Conservation (phyloP, 768 basidiomycete species). For the Leccinum incarnatum region DNA sequence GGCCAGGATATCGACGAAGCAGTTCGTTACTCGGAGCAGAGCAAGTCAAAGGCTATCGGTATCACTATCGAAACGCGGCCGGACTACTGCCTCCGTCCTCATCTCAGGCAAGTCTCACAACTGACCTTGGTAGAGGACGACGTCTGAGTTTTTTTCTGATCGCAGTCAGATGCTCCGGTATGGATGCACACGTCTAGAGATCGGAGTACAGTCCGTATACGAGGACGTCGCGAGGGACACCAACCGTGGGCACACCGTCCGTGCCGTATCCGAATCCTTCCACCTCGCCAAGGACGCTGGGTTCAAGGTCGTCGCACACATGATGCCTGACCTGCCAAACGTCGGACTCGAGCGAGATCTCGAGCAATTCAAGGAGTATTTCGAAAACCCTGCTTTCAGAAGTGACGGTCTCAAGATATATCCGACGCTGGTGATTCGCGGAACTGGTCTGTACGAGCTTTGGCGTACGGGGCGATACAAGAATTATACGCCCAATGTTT, state of each 20-base stretch:
- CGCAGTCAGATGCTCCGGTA: conserved; percentile 97
- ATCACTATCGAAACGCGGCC: conserved; percentile 99
- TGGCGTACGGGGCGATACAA: conserved; percentile 98
- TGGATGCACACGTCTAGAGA: conserved; percentile 96
- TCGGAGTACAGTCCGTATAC: conserved; percentile 98
- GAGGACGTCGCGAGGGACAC: conserved; percentile 99
- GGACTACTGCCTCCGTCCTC: conserved; percentile 96
- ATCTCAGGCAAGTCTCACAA: conserved; percentile 65
- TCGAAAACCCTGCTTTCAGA: conserved; percentile 96
- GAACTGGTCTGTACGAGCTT: conserved; percentile 92
- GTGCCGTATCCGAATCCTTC: conserved; percentile 94
- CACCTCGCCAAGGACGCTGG: conserved; percentile 98
- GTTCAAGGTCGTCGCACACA: conserved; percentile 99
- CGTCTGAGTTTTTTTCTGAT: background rate
- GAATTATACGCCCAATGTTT: conserved; percentile 98
- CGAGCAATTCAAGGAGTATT: conserved; percentile 99
- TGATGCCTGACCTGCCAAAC: conserved; percentile 99
- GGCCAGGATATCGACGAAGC: conserved; percentile 94
- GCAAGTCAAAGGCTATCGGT: conserved; percentile 97
- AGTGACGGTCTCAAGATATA: conserved; percentile 98
- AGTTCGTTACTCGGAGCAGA: conserved; percentile 94
- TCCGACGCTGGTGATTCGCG: conserved; percentile 96
- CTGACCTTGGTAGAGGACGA: background rate
- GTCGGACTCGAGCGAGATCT: conserved; percentile 96
- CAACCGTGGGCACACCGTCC: conserved; percentile 97